Conservation (phyloP, 768 basidiomycete genomes). For the Cystobasidium tubakii region DNA sequence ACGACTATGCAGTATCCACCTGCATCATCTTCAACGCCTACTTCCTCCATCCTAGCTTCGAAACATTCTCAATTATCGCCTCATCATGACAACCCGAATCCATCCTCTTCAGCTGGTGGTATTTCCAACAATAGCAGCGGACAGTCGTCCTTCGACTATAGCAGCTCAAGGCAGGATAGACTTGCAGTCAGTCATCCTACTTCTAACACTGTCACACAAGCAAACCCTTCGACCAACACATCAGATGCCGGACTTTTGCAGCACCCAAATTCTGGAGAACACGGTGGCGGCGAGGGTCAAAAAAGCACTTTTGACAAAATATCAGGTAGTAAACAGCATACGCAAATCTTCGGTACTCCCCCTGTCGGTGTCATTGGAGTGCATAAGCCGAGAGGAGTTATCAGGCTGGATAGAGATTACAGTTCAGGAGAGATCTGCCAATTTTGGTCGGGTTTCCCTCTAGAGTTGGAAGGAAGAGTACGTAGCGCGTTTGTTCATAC, state of each 20-base stretch:
- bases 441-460: constrained; percentile 78
- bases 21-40: background rate
- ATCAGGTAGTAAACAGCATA: background rate
- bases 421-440: constrained; percentile 83
- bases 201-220: background rate
- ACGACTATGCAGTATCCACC: background rate
- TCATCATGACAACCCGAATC: background rate
- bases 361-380: constrained; percentile 79
- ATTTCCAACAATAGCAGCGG: background rate
- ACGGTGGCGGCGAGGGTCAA: background rate
- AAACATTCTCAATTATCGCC: background rate
- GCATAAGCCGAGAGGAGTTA: constrained; percentile 83
- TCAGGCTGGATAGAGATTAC: constrained; percentile 89
- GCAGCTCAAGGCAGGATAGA: background rate
- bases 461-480: constrained; percentile 89
- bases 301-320: background rate
- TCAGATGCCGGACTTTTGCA: background rate
- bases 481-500: constrained; percentile 49
- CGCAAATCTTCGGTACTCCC: constrained; percentile 55
- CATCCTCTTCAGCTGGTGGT: background rate
- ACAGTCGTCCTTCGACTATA: background rate
- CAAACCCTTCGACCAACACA: background rate
- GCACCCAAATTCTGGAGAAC: background rate
- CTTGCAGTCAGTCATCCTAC: background rate
- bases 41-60: background rate